These are phyloP conservation scores for Thelephora aurantiotincta DNA, from an alignment of 768 basidiomycete genomes.

Conservation along the genomic window DNA sequence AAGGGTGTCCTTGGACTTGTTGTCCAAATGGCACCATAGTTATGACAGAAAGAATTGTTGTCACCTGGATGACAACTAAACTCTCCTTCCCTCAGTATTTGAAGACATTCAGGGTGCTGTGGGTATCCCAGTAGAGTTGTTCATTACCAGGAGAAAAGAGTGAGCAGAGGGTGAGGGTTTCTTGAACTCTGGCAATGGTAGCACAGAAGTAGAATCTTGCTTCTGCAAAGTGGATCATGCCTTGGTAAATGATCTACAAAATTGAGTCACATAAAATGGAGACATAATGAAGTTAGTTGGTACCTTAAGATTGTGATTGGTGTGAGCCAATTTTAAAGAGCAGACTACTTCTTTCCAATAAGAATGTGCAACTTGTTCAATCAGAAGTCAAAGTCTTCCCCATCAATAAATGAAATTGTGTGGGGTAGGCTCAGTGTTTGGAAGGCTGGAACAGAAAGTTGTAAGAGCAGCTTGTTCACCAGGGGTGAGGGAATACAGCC, in stretches of 20 bases:
- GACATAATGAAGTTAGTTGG: background rate
- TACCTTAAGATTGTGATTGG: slow-evolving; percentile 8
- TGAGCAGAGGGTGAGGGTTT: background rate
- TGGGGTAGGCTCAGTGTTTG: background rate
- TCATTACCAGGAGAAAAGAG: background rate
- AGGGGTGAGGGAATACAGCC: background rate
- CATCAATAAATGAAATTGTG: background rate
- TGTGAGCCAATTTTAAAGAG: background rate
- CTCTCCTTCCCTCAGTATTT: background rate
- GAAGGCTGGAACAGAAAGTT: background rate
- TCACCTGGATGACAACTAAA: background rate
- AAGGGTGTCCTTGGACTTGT: background rate
- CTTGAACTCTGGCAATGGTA: background rate
- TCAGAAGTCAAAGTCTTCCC: slow-evolving; percentile 9
- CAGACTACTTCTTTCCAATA: slow-evolving; percentile 8
- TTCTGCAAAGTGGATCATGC: background rate
- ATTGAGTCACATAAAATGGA: background rate
- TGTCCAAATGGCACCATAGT: slow-evolving; percentile 4
- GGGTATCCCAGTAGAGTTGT: background rate
- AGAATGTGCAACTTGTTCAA: slow-evolving; percentile 8
- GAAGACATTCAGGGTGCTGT: background rate
- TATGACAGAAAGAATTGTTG: slow-evolving; percentile 1
- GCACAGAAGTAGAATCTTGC: background rate
- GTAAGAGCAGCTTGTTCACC: background rate
- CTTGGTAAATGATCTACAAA: background rate